Evolutionary conservation across 768 basidiomycete genomes (phyloP).

Genomic region (Suillus variegatus): DNA sequence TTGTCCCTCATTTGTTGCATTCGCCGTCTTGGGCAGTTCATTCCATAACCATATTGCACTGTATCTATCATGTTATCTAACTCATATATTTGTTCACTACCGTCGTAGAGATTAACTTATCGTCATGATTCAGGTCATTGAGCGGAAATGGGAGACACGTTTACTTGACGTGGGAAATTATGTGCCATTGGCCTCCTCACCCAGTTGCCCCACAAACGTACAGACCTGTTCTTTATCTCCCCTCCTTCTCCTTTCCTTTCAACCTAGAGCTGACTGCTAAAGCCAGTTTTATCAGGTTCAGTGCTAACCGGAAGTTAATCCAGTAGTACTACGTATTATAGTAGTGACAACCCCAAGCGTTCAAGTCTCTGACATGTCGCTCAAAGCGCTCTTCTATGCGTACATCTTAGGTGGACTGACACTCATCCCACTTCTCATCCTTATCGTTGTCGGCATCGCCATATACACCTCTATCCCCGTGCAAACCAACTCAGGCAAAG

Average conservation of each 20-base stretch:
- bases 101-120: too few relatives aligned
- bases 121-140: not conserved
- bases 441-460: slow-evolving; percentile 56
- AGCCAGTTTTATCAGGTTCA: not conserved
- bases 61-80: slow-evolving; percentile 6
- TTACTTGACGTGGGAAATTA: slow-evolving; percentile 2
- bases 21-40: not conserved
- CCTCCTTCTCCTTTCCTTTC: not conserved
- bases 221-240: not conserved
- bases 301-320: not conserved
- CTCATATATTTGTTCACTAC: not conserved
- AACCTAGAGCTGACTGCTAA: not conserved
- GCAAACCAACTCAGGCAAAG: slow-evolving; percentile 48
- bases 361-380: slow-evolving; percentile 47
- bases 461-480: slow-evolving; percentile 89
- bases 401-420: slow-evolving; percentile 92
- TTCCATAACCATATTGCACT: not conserved
- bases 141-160: slow-evolving; percentile 3
- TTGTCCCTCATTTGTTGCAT: not conserved
- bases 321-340: not conserved
- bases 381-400: slow-evolving; percentile 74
- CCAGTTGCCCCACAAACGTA: not conserved
- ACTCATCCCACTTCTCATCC: slow-evolving; percentile 77
- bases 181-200: not conserved
- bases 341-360: not conserved